Base-by-base conservation (phyloP, 495 filamentous ascomycete genomes). In the Lepraria neglecta region DNA sequence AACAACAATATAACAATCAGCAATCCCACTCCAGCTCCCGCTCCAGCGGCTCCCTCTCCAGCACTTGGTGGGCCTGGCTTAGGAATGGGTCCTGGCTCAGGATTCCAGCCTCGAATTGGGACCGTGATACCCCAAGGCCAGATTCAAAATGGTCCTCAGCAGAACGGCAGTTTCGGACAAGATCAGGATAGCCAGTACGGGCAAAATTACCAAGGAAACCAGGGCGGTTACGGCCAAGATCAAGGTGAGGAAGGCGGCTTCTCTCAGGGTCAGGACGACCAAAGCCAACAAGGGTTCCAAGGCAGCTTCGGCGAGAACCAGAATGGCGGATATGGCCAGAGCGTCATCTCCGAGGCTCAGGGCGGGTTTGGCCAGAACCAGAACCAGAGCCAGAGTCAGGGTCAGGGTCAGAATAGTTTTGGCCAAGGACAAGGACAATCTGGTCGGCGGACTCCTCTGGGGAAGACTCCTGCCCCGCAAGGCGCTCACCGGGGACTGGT, bases 71-170 rank as follows among this genome's bases (percentile, higher is more conserved):
- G 7, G 35, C 35, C 35, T 12, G 35, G 7, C 35, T 7, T 10
- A 38, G 12, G 35, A 10, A 38, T 38, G 9, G 35, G 24, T 12
- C 30, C 4, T 21, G 17, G 28, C 57, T 27, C 30, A 59, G 44
- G 57, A 31, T 59, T 35, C 43, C 43, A 50, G 27, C 43, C 57
- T 59, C 43, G 57, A n/a, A 6, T 19, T n/a, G 57, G 43, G 14
- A 45, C 57, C 28, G 43, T 59, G 4, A 35, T 59, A 9, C 57
- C 57, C 48, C 43, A 59, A 46, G 42, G 31, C 15, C 57, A 48
- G 44, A 21, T 50, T 19, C 38, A 45, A 31, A 38, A 24, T n/a
- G 44, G n/a, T 3, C 7, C 44, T 31, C 57, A 44, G 31, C 17
- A 24, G 24, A 24, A 27, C 4, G 55, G 55, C 55, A 33, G 21